Conservation (phyloP, 2,329 filamentous ascomycete genomes). For the Fusarium nisikadoi region DNA sequence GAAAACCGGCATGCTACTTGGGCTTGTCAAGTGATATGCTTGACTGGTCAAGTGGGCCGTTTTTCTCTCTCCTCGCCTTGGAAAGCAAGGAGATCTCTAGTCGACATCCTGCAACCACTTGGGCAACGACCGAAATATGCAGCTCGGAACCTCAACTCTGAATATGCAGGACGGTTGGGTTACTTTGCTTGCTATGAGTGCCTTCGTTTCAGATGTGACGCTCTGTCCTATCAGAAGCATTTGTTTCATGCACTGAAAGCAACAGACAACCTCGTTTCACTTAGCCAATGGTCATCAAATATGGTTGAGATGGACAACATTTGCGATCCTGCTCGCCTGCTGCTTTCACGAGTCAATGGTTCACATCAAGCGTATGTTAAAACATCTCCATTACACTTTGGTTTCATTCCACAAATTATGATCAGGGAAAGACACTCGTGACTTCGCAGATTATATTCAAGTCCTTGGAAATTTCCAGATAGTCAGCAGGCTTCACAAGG, state of each 20-base stretch:
- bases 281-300: background rate
- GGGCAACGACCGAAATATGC: slow-evolving; percentile 11
- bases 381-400: background rate
- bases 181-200: slow-evolving; percentile 18
- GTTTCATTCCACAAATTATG: background rate
- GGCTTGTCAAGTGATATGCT: slow-evolving; percentile 13
- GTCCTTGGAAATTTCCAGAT: slow-evolving; percentile 8
- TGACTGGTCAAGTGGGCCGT: slow-evolving; percentile 6
- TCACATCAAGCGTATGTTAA: background rate
- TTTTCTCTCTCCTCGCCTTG: slow-evolving; percentile 30
- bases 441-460: background rate
- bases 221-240: slow-evolving; percentile 2
- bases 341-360: background rate
- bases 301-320: background rate
- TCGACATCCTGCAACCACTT: slow-evolving; percentile 14
- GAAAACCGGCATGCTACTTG: slow-evolving; percentile 22
- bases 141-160: slow-evolving; percentile 7
- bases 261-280: background rate
- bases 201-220: slow-evolving; percentile 22
- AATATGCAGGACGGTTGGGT: slow-evolving; percentile 27
- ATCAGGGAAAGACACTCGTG: background rate
- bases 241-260: background rate
- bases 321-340: background rate
- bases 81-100: slow-evolving; percentile 6
- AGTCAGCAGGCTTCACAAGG: slow-evolving; percentile 21